These are phyloP conservation scores for Globisporangium heterothallicum DNA, from an alignment of 352 stramenopile species.

Conservation along the genomic window DNA sequence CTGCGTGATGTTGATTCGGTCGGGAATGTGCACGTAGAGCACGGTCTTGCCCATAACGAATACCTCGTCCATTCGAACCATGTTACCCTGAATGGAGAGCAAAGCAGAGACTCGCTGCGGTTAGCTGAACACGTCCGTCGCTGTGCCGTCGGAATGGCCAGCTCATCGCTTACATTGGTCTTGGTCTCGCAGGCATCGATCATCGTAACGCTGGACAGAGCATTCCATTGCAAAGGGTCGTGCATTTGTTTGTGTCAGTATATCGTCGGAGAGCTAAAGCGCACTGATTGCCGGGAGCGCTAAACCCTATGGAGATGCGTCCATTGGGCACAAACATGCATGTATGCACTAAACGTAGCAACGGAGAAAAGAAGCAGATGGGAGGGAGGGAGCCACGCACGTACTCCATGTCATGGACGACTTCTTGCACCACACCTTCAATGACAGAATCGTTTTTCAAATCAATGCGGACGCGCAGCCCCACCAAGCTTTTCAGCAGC, in stretches of 20 bases:
- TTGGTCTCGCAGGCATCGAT: constrained; percentile 73
- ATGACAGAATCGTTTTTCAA: constrained; percentile 82
- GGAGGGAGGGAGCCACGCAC: constrained; percentile 10
- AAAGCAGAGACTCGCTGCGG: too few species aligned
- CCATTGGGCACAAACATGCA: not conserved
- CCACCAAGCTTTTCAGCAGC: constrained; percentile 80
- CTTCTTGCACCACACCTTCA: constrained; percentile 76
- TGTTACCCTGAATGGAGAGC: constrained; percentile 31
- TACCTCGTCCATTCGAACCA: constrained; percentile 67
- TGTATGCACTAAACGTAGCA: not conserved
- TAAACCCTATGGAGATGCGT: too few species aligned
- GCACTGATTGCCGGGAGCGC: too few species aligned
- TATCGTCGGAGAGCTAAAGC: too few species aligned
- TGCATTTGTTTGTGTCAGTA: too few species aligned
- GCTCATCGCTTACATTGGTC: constrained; percentile 33
- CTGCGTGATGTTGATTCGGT: constrained; percentile 78
- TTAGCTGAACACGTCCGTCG: too few species aligned
- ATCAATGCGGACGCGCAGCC: constrained; percentile 73
- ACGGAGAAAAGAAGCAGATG: not conserved
- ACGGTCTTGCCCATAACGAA: constrained; percentile 87
- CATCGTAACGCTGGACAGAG: constrained; percentile 52
- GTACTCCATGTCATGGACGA: constrained; percentile 84
- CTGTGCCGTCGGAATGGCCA: too few species aligned
- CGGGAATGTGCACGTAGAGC: constrained; percentile 83
- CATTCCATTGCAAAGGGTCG: too few species aligned